These are phyloP conservation scores for Tylopilus sp. DNA, from an alignment of 768 basidiomycete species.

Conservation along the genomic window DNA sequence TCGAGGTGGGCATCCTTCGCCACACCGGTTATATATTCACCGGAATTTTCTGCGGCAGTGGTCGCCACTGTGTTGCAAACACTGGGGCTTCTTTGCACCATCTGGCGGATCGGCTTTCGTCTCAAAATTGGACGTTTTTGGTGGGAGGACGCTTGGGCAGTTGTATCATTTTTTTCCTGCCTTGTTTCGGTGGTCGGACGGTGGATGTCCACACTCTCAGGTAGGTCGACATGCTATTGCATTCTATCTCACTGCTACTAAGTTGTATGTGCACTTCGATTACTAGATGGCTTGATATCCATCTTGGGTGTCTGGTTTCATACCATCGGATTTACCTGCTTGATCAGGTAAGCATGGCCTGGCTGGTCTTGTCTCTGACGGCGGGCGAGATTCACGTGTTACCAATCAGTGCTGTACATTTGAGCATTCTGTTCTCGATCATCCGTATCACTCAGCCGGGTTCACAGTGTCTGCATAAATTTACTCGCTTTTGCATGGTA, in stretches of 20 bases:
- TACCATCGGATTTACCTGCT: neutral
- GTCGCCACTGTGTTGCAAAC: too few relatives aligned
- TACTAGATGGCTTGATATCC: neutral
- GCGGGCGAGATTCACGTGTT: neutral
- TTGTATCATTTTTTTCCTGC: neutral
- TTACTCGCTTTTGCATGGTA: neutral
- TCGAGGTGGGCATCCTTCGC: neutral
- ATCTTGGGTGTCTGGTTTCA: neutral
- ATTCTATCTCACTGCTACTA: too few relatives aligned
- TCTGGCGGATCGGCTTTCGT: neutral
- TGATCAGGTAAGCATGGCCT: neutral
- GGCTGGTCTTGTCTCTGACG: too few relatives aligned
- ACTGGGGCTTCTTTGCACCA: neutral
- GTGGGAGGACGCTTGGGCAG: too few relatives aligned
- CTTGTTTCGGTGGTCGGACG: neutral
- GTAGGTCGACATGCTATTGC: neutral
- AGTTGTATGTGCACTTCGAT: too few relatives aligned
- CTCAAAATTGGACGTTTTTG: slow-evolving; percentile 2
- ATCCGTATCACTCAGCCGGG: slow-evolving; percentile 1
- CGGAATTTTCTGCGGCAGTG: neutral
- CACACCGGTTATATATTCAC: neutral
- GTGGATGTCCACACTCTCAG: neutral
- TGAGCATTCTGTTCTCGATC: slow-evolving; percentile 10
- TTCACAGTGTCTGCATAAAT: neutral
- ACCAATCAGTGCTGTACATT: neutral